Base-by-base conservation (phyloP, 1,139 yeast genomes). In the Pneumocystis wakefieldiae region DNA sequence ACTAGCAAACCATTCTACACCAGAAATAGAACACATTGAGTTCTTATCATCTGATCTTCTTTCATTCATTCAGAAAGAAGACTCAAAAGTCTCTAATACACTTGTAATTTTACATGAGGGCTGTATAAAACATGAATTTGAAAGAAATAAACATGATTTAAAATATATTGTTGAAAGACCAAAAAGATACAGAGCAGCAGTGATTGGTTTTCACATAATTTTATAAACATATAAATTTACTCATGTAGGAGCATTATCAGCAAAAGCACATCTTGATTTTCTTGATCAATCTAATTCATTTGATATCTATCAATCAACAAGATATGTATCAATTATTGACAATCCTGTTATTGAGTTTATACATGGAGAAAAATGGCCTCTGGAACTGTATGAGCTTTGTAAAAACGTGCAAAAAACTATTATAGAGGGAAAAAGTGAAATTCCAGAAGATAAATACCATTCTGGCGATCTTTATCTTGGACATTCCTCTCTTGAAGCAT, bases 81-180 rank as follows among this genome's bases (percentile, higher is more conserved):
- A 41, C 17, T 41, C 29, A 48, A 48, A 48, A 24, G 15, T 24
- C 10, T 19, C n/a, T 24, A 8, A 12, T 48, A 48, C 55, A 24
- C 55, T 48, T 48, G 55, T 48, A 24, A 48, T 48, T 48, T 48
- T 48, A 48, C 55, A 48, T 24, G 55, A 48, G 14, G 28, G 32
- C n/a, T 48, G 55, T n/a, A 10, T 48, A 15, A 48, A 48, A 24
- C 55, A 48, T 48, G 55, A 48, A 12, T 48, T 48, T 48, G 55
- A 48, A 19, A 48, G 55, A 24, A 48, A 48, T 24, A 48, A 48
- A 15, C 75, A 83, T 1, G 85, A 86, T 70, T 74, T 81, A 61
- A 77, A 85, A 28, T 83, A 92, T 0, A 85, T 88, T 60, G 94
- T 88, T 39, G 96, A 88, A 73, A 76, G 95, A 61, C 96, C 96